Evolutionary conservation across 2,329 filamentous ascomycete species (phyloP), one percentile per base, ranked within the genome.

Genomic region (Diaporthe citri): DNA sequence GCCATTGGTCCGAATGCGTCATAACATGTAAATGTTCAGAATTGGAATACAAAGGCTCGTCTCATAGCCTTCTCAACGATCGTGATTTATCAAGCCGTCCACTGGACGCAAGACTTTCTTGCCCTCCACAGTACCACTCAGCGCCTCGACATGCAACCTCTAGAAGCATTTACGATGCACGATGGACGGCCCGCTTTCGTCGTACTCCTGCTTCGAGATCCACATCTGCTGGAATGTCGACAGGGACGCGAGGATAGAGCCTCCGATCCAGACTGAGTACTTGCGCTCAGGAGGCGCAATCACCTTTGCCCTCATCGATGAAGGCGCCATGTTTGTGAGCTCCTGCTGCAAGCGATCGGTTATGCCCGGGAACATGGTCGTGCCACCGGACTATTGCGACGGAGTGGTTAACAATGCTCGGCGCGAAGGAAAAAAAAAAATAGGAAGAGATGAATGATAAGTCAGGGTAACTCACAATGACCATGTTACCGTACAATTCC

Each of bases 151-250:
- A 31, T 4, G 5, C 15, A n/a, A 8, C 31, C 7, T n/a, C 41
- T 98, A 98, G 94, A 98, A 98, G 95, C 96, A 98, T 95, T 98
- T 98, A 93, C 96, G 95, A 94, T 98, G 96, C 84, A 98, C 96
- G 86, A 98, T 98, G 85, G 96, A 98, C 84, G 96, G 97, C 89
- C 96, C 96, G 88, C 94, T 97, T 95, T 98, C 97, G 91, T 99
- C 97, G 93, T 98, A 98, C 92, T 98, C 96, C 91, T 99, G 97
- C 95, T 99, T 99, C 84, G 97, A 99, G 93, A 99, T 98, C 97
- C 97, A 99, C 97, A 99, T 99, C 91, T 99, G 97, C 92, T 99
- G 97, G 96, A 99, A 99, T 88, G 97, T 99, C 82, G 97, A 98
- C 84, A 99, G 94, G 79, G 97, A 99, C 83, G 97, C 97, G 85